Conservation (phyloP, 1,284 basidiomycete genomes). For the Cutaneotrichosporon sp. region DNA sequence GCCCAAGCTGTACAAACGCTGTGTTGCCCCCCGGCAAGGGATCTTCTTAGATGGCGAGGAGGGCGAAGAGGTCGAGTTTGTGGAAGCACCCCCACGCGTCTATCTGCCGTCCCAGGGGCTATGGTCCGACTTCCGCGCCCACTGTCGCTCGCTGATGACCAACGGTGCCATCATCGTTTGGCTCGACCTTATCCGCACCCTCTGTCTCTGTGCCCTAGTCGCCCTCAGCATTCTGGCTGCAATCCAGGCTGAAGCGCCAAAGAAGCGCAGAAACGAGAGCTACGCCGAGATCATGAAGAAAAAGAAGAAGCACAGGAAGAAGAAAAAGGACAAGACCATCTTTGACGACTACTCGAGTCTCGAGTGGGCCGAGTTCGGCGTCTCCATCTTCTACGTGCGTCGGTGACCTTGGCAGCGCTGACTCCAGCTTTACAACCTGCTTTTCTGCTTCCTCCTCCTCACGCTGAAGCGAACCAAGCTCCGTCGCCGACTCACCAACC, state of each 20-base stretch:
- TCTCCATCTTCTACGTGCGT: slow-evolving; percentile 44
- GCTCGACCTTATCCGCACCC: slow-evolving; percentile 38
- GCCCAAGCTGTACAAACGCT: slow-evolving; percentile 5
- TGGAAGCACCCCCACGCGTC: slow-evolving; percentile 21
- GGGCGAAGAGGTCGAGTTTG: slow-evolving; percentile 20
- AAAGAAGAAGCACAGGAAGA: slow-evolving; percentile 33
- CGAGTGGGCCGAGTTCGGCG: slow-evolving; percentile 47
- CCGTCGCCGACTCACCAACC: slow-evolving; percentile 37
- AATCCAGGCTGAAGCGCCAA: slow-evolving; percentile 40
- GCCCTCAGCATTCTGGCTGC: slow-evolving; percentile 45
- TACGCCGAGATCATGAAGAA: background rate
- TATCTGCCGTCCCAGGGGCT: slow-evolving; percentile 44
- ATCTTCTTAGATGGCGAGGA: slow-evolving; percentile 29
- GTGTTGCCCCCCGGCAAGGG: slow-evolving; percentile 18
- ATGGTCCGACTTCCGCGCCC: slow-evolving; percentile 37
- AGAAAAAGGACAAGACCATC: slow-evolving; percentile 34
- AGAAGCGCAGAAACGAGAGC: background rate
- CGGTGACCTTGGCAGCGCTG: background rate
- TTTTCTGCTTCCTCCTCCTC: slow-evolving; percentile 40
- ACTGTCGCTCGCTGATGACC: slow-evolving; percentile 34
- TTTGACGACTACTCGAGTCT: slow-evolving; percentile 42
- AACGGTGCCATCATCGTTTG: slow-evolving; percentile 40
- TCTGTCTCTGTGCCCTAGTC: slow-evolving; percentile 37
- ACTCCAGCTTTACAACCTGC: slow-evolving; percentile 36
- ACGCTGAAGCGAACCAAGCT: slow-evolving; percentile 34